phyloP scores from a whole-genome alignment of 768 basidiomycete species.

The Tulasnella sp. region DNA sequence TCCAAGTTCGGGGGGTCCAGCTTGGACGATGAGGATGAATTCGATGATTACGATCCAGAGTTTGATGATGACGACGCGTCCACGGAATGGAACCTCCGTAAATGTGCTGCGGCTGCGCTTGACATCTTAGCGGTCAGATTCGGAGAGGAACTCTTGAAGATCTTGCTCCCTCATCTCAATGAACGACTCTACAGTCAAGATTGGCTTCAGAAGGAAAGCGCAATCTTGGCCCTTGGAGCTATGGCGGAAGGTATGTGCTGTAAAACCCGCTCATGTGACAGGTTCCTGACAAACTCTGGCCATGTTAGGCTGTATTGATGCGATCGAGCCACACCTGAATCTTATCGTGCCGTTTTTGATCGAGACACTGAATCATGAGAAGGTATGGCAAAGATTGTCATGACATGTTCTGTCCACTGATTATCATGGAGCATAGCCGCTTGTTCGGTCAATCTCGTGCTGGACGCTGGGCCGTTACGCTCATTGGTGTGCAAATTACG shows the following conservation, averaged over 20 bases:
- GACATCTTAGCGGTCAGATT: conserved; percentile 95
- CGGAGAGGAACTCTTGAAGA: conserved; percentile 76
- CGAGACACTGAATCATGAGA: conserved; percentile 79
- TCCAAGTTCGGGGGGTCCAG: conserved; percentile 7
- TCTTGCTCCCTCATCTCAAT: conserved; percentile 81
- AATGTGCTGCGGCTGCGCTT: conserved; percentile 94
- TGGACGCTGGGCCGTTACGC: conserved; percentile 99
- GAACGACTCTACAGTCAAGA: conserved; percentile 86
- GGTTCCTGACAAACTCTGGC: not conserved
- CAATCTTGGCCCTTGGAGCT: conserved; percentile 89
- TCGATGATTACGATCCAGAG: conserved; percentile 76
- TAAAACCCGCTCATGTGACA: not conserved
- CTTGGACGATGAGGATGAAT: conserved; percentile 74
- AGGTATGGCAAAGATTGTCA: conserved; percentile 42
- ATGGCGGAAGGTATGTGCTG: conserved; percentile 83
- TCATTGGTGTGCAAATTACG: conserved; percentile 86
- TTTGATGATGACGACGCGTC: conserved; percentile 95
- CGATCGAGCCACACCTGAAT: conserved; percentile 89
- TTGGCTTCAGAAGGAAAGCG: conserved; percentile 92
- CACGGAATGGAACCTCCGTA: conserved; percentile 97
- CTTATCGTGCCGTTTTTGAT: conserved; percentile 89
- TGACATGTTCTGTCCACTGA: not conserved
- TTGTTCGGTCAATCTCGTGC: conserved; percentile 95
- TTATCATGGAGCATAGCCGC: conserved; percentile 37
- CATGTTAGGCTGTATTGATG: conserved; percentile 81